Base-by-base conservation (phyloP, 2,329 filamentous ascomycete genomes). In the Macrophomina phaseolina region DNA sequence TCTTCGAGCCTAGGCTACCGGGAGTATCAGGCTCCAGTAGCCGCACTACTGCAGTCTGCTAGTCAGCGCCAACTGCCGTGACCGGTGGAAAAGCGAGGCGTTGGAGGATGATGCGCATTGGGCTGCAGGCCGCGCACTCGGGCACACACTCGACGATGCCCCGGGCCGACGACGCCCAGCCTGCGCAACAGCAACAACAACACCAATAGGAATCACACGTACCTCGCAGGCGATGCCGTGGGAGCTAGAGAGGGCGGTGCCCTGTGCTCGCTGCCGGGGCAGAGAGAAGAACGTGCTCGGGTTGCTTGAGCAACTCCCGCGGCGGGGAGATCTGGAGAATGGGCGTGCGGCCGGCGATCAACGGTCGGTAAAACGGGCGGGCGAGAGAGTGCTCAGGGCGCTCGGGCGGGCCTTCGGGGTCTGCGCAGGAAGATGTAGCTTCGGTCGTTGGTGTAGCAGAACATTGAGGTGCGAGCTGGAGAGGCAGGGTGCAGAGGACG, bases 391-490 rank as follows among this genome's bases (percentile, higher is more conserved):
- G 49, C 45, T 64, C 61, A 64, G 48, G 61, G 61, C 61, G 48
- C 48, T 30, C 61, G 61, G 49, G 34, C 48, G 48, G 61, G 64
- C 48, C 64, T 49, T 49, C 53, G 45, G 30, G 63, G 63, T 65
- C 64, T 66, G 64, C 64, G 64, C 28, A 61, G 55, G 55, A 66
- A 66, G 23, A 66, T 65, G 63, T 65, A 65, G 63, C 51, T 65
- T 23, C 63, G 63, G 52, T 38, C 42, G 52, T 56, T 23, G 63
- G 52, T 56, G 40, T 55, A 49, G 63, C 46, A 48, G 51, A 58
- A 65, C 63, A 65, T 65, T 65, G 62, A 64, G 51, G 51, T 45
- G 62, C 62, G 62, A 40, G 34, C 42, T n/a, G 45, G 45, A 18
- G n/a, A 36, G 34, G 45, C 14, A 48, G 30, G 45, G 42, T 28